phyloP scores from a whole-genome alignment of 2,329 filamentous ascomycete genomes.

The Xylariales sp. region DNA sequence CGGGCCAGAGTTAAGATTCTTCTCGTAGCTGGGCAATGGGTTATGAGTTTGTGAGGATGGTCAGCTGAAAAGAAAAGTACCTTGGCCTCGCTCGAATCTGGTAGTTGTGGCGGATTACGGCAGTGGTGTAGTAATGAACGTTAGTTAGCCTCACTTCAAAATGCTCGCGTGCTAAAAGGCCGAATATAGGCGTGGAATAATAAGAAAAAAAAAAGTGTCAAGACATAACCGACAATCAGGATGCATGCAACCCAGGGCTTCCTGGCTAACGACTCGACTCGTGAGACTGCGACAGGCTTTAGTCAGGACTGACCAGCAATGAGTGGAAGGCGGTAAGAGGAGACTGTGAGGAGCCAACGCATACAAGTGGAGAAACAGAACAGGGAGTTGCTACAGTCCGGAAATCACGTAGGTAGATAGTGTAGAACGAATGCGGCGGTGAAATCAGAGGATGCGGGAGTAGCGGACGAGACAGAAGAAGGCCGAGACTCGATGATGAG shows the following conservation, averaged over 20 bases:
- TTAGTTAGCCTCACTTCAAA: conserved; percentile 47
- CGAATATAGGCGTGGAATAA: conserved; percentile 31
- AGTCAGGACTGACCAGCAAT: conserved; percentile 23
- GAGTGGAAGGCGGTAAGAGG: conserved; percentile 44
- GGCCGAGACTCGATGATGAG: conserved; percentile 18
- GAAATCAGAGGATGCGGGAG: conserved; percentile 24
- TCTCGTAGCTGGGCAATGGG: conserved; percentile 12
- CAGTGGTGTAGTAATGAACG: conserved; percentile 41
- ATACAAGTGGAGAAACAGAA: conserved; percentile 37
- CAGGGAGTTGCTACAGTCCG: conserved; percentile 25
- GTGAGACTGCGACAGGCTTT: conserved; percentile 25
- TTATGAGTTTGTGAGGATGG: conserved; percentile 1
- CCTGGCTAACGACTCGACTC: conserved; percentile 30
- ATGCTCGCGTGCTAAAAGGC: conserved; percentile 37
- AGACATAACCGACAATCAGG: conserved; percentile 34
- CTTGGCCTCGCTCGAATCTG: conserved; percentile 12
- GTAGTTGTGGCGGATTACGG: conserved; percentile 33
- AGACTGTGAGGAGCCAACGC: conserved; percentile 42
- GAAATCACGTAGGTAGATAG: conserved; percentile 17
- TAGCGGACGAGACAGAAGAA: conserved; percentile 33
- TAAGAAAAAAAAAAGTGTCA: conserved; percentile 21
- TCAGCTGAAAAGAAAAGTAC: conserved; percentile 13
- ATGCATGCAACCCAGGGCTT: conserved; percentile 35
- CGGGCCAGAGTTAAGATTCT: background rate
- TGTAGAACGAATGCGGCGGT: conserved; percentile 29